A percentile compares a stretch with the other conserved stretches of the same genome.
Evolutionary conservation across 176 grass and related monocot species (phyloP).

Genomic region (Triticum monococcum): DNA sequence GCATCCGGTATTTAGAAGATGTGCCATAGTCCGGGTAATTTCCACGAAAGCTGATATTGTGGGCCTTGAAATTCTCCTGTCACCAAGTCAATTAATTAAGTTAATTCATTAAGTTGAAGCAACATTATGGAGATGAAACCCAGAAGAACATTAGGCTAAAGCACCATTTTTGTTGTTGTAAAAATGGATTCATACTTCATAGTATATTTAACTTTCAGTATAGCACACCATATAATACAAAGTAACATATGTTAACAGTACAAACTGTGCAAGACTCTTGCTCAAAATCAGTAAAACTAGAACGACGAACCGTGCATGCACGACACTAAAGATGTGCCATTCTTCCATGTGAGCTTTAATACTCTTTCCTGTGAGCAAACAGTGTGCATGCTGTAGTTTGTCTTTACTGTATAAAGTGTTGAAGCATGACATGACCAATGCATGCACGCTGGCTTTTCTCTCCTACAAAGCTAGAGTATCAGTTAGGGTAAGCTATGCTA

Average conservation of each 20-base stretch:
- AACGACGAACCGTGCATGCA: not conserved
- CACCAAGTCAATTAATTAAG: not conserved
- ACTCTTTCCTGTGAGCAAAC: constrained; percentile 32
- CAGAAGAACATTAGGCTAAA: not conserved
- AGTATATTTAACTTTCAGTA: not conserved
- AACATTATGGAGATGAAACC: no score
- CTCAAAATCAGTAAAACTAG: not conserved
- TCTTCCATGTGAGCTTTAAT: constrained; percentile 22
- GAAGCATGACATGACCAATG: constrained; percentile 39
- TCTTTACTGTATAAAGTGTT: constrained; percentile 37
- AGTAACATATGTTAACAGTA: not conserved
- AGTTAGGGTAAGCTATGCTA: constrained; percentile 2
- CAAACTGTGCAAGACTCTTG: not conserved
- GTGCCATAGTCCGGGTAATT: constrained; percentile 46
- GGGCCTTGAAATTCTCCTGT: constrained; percentile 41
- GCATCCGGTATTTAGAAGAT: constrained; percentile 44
- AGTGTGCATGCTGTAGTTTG: constrained; percentile 38
- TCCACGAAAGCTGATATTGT: constrained; percentile 34
- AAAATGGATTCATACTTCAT: not conserved
- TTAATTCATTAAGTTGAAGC: not conserved
- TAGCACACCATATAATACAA: not conserved
- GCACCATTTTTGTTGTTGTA: not conserved
- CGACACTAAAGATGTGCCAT: not conserved
- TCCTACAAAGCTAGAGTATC: not conserved
- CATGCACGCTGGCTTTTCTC: constrained; percentile 35